These are phyloP conservation scores for Fusarium brachygibbosum DNA, from an alignment of 2,329 filamentous ascomycete genomes.

Conservation along the genomic window DNA sequence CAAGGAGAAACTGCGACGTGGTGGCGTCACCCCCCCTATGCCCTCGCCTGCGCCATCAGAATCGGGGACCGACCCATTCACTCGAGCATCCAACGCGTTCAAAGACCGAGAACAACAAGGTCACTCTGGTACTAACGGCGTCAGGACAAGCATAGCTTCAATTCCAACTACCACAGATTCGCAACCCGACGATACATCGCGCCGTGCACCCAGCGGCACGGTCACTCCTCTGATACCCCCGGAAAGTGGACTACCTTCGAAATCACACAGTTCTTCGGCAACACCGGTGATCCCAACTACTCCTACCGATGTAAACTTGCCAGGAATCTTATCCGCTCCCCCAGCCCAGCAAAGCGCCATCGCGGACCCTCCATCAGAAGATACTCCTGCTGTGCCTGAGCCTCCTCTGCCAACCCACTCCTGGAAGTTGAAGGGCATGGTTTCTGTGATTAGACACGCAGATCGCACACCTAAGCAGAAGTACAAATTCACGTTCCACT, in stretches of 20 bases:
- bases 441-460: constrained; percentile 95
- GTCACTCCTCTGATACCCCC: constrained; percentile 51
- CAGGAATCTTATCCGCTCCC: constrained; percentile 51
- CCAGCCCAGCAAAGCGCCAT: constrained; percentile 50
- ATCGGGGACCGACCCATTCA: constrained; percentile 61
- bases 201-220: constrained; percentile 47
- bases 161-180: constrained; percentile 43
- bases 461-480: constrained; percentile 99
- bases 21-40: constrained; percentile 69
- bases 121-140: constrained; percentile 34
- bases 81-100: constrained; percentile 50
- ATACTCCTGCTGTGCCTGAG: constrained; percentile 61
- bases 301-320: constrained; percentile 49
- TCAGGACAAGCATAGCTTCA: constrained; percentile 50
- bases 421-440: constrained; percentile 98
- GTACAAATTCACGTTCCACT: constrained; percentile 99
- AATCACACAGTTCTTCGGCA: constrained; percentile 54
- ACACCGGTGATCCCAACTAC: constrained; percentile 55
- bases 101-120: constrained; percentile 57
- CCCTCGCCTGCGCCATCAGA: constrained; percentile 64
- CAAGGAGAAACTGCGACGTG: constrained; percentile 77
- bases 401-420: constrained; percentile 86
- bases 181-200: constrained; percentile 46
- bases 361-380: constrained; percentile 50
- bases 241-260: constrained; percentile 52